These are phyloP conservation scores for Hemerocallis citrina DNA, from an alignment of 106 monocot species.

Conservation along the genomic window DNA sequence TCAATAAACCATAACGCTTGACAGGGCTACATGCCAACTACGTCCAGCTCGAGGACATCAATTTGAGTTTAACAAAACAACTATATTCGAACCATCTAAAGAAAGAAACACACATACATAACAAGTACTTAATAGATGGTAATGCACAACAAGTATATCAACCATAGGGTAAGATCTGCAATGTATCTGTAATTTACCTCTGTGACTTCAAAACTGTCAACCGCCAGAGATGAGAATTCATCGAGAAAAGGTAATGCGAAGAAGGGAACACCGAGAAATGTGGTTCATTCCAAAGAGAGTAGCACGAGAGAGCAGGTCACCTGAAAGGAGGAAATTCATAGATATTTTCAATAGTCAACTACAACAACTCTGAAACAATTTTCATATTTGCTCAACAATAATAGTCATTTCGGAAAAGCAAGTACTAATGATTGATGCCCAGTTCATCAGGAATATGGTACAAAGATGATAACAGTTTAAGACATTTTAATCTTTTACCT, in stretches of 20 bases:
- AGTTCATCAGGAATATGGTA: not conserved
- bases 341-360: not conserved
- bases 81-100: too few relatives aligned
- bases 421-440: not conserved
- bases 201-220: not conserved
- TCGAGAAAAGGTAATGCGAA: not conserved
- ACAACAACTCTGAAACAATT: not conserved
- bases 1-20: constrained; percentile 13
- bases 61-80: not conserved
- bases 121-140: not conserved
- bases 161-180: not conserved
- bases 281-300: not conserved
- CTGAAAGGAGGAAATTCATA: not conserved
- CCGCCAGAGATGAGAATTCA: not conserved
- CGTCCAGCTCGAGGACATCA: constrained; percentile 1
- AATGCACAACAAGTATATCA: not conserved
- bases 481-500: constrained; percentile 11
- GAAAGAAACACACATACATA: too few relatives aligned
- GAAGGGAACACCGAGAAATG: not conserved
- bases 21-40: constrained; percentile 7
- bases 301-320: not conserved
- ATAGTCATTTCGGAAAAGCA: not conserved
- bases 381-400: not conserved
- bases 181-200: too few relatives aligned
- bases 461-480: not conserved